Evolutionary conservation across 345 rosid species (phyloP), one percentile per base, ranked within the genome.

Genomic region (Sonneratia caseolaris): DNA sequence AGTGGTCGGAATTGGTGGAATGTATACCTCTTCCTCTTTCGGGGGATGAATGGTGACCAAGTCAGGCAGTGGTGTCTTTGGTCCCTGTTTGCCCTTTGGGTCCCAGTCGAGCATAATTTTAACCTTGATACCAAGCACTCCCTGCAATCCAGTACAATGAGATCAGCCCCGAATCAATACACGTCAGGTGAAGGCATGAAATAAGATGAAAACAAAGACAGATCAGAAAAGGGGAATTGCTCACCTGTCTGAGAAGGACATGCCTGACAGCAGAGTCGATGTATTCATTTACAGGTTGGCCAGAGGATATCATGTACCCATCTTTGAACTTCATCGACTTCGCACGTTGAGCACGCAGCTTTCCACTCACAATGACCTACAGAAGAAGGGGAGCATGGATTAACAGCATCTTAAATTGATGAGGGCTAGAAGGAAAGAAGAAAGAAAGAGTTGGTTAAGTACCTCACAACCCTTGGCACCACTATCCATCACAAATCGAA

Each of bases 91-190:
- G 16, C 85, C 85, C 79, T 81, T 82, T 1, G 87, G 83, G 75
- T 84, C 87, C 84, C 82, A 83, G 43, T 82, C 85, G 10, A 84
- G 83, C 85, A 79, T 79, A 53, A 82, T 79, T 80, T 80, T 83
- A 14, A 86, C 87, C 73, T 83, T 82, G 72, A 84, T 77, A 22
- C 84, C 86, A 53, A 83, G 79, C 22, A 82, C 87, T 10, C 86
- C 87, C 87, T 76, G 64, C 40, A 18, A 0, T 1, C 36, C 37
- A 32, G 37, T 11, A 2, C 19, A 32, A 45, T 36, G 16, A 38
- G 9, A 27, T 37, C 0, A 19, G 59, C 14, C 19, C 16, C 7
- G 35, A 37, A n/a, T 1, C 22, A 64, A 35, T 27, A 37, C 32
- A 22, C 15, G 7, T 22, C 3, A 43, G 32, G 15, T 45, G 43